phyloP scores from a whole-genome alignment of 768 basidiomycete species.

The Peribolospora kevripleyi region DNA sequence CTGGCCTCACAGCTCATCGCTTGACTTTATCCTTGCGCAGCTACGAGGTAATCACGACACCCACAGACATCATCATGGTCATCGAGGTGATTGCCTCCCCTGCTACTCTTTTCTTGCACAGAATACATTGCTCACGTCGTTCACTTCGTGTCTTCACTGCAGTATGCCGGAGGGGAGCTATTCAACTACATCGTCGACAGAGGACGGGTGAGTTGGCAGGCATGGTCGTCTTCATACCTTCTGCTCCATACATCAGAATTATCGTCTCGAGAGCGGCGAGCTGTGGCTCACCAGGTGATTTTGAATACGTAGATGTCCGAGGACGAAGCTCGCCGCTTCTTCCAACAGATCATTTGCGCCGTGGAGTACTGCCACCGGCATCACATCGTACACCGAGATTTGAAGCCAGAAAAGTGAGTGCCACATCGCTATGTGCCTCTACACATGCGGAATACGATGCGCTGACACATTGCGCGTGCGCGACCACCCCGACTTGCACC shows the following conservation, averaged over 20 bases:
- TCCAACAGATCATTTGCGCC: slow-evolving; percentile 93
- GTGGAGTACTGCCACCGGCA: slow-evolving; percentile 90
- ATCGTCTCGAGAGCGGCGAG: not conserved
- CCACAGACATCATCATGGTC: slow-evolving; percentile 92
- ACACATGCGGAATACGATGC: not conserved
- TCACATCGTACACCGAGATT: slow-evolving; percentile 91
- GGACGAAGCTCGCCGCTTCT: slow-evolving; percentile 66
- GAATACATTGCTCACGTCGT: not conserved
- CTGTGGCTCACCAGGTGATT: not conserved
- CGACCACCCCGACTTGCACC: not conserved
- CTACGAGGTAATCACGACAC: slow-evolving; percentile 54
- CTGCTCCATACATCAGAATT: no score
- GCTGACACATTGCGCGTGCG: not conserved
- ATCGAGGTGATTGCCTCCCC: slow-evolving; percentile 30
- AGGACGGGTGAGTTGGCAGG: slow-evolving; percentile 25
- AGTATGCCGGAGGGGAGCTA: slow-evolving; percentile 74
- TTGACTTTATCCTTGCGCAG: slow-evolving; percentile 10
- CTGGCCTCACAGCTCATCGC: slow-evolving; percentile 14
- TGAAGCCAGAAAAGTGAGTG: slow-evolving; percentile 74
- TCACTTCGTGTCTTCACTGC: not conserved
- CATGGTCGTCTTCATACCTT: not conserved
- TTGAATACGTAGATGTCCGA: slow-evolving; percentile 44
- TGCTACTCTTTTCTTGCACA: not conserved
- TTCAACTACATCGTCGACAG: slow-evolving; percentile 96
- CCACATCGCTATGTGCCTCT: no score